Percentiles rank a stretch among this genome's conserved stretches.
Conservation (phyloP, 805 yeast genomes). For the Metschnikowia kunwiensis region DNA sequence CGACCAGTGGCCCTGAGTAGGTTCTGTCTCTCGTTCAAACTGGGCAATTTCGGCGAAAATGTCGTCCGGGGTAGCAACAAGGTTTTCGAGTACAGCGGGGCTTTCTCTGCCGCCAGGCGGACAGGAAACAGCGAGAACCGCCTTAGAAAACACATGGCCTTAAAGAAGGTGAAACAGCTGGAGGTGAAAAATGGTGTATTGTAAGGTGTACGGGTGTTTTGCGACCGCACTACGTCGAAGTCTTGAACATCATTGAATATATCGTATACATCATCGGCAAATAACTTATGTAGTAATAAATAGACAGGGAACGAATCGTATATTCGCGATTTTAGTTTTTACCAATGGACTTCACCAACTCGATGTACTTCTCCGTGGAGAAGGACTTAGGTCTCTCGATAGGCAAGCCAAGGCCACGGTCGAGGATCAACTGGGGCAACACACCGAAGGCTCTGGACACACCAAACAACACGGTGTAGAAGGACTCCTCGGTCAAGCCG, state of each 20-base stretch:
- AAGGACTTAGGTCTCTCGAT: slow-evolving; percentile 73
- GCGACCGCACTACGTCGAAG: too few species aligned
- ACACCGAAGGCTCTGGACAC: slow-evolving; percentile 81
- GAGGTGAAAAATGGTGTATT: too few species aligned
- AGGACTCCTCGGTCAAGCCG: slow-evolving; percentile 68
- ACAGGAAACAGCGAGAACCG: slow-evolving; percentile 8
- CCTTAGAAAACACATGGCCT: slow-evolving; percentile 3
- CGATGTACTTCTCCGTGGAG: slow-evolving; percentile 29
- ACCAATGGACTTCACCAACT: slow-evolving; percentile 23
- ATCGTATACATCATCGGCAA: slow-evolving; percentile 12
- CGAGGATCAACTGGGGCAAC: slow-evolving; percentile 74
- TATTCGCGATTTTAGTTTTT: slow-evolving; percentile 15
- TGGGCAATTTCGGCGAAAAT: slow-evolving; percentile 53
- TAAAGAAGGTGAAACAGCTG: too few species aligned
- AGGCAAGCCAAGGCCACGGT: slow-evolving; percentile 72
- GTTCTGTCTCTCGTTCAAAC: slow-evolving; percentile 33
- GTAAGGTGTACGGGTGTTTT: slow-evolving; percentile 2
- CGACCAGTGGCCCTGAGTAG: slow-evolving; percentile 53
- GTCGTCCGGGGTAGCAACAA: slow-evolving; percentile 64
- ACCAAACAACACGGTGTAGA: slow-evolving; percentile 80
- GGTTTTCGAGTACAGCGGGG: slow-evolving; percentile 45
- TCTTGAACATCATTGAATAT: too few species aligned
- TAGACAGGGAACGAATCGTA: slow-evolving; percentile 8
- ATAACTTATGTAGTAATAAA: slow-evolving; percentile 15
- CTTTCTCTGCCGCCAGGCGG: slow-evolving; percentile 2